Base-by-base conservation (phyloP, 2,329 filamentous ascomycete species). In the Pseudogymnoascus sp. region DNA sequence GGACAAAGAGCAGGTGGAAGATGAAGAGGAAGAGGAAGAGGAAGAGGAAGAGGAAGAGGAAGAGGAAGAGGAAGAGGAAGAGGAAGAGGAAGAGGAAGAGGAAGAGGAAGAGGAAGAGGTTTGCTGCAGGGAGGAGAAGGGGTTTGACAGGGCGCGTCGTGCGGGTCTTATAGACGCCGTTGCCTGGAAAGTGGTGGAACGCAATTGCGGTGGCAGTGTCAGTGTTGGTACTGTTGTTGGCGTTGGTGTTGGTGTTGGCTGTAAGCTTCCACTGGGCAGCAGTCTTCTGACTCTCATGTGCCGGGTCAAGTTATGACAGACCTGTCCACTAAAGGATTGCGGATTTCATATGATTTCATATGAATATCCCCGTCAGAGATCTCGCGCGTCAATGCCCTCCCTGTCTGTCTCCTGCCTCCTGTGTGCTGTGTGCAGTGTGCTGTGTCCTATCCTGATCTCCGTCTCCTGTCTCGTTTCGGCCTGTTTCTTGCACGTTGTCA, bases 81-180 rank as follows among this genome's bases (percentile, higher is more conserved):
- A 42, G 16, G 8, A 23, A 4, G 18, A 5, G 40, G 11, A 23
- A 11, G 38, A 35, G 11, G 33, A 35, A 14, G 33, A 18, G 16
- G 37, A 16, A 16, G 37, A 42, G 7, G 44, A n/a, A 14, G 23
- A 25, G 44, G 23, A 12, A 3, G 44, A 31, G n/a, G 47, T 53
- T 53, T 53, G 47, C 47, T 53, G 47, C n/a, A 31, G 47, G 47
- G 4, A 53, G 47, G 4, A 53, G 47, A 53, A 53, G 25, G 47
- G 25, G 47, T 53, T 53, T 31, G 47, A 53, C 47, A 10, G 47
- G 25, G 47, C 47, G 25, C 47, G 47, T 31, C 25, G 47, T 31
- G 47, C 47, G n/a, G 25, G 47, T 53, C 47, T 53, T 53, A 53
- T 53, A 53, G 47, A 53, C 47, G 47, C 47, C 47, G 47, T 31